Conservation (phyloP, 179 eudicot genomes). For the Silene noctiflora region DNA sequence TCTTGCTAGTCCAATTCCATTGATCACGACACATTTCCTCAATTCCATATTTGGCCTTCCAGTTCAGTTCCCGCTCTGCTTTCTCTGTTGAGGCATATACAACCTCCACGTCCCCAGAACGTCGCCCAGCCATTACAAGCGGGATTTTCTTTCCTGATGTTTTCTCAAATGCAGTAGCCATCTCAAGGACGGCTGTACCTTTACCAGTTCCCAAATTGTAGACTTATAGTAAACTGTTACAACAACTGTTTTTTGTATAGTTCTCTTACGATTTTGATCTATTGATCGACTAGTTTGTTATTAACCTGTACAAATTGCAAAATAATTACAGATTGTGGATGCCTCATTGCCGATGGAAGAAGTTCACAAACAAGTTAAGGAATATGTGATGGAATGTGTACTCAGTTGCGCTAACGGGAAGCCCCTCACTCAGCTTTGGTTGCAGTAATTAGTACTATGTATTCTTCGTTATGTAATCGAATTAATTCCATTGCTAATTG, state of each 20-base stretch:
- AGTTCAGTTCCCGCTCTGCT: conserved; percentile 79
- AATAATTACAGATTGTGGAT: conserved; percentile 48
- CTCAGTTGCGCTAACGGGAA: conserved; percentile 60
- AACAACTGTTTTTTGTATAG: no score
- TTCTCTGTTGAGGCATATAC: conserved; percentile 87
- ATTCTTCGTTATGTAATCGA: background rate
- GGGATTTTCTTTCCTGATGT: conserved; percentile 98
- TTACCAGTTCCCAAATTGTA: conserved; percentile 96
- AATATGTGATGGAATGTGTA: conserved; percentile 47
- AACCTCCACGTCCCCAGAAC: conserved; percentile 92
- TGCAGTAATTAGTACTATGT: conserved; percentile 11
- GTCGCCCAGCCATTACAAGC: conserved; percentile 57
- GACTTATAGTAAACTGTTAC: conserved; percentile 31
- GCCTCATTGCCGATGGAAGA: conserved; percentile 75
- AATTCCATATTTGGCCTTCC: conserved; percentile 86
- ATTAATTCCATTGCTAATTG: background rate
- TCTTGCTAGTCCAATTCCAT: conserved; percentile 99
- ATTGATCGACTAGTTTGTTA: no score
- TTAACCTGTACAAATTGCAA: background rate
- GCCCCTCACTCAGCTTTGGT: conserved; percentile 64
- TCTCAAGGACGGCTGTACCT: conserved; percentile 91
- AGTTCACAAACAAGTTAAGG: conserved; percentile 61
- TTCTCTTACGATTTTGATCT: no score
- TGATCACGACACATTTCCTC: conserved; percentile 96
- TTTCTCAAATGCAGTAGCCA: conserved; percentile 96